Evolutionary conservation across 345 rosid genomes (phyloP).

Genomic region (Citrus cavaleriei): DNA sequence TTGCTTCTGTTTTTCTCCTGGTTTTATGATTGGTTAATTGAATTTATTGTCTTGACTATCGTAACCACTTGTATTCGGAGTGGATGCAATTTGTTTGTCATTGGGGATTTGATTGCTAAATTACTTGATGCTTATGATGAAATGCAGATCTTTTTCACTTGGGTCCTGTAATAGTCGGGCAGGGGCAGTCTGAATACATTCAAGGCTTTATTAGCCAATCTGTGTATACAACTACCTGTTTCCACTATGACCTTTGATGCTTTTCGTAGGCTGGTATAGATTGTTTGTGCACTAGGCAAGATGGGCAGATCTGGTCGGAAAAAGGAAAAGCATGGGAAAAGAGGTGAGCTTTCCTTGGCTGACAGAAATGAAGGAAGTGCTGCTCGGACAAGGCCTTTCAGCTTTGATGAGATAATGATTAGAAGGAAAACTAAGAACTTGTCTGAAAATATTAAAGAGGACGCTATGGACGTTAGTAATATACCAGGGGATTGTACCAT

Average conservation of each 20-base stretch:
- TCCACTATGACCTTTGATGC: not conserved
- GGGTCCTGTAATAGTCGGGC: not conserved
- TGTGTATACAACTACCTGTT: not conserved
- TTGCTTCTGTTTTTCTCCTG: not conserved
- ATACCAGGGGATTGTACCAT: constrained; percentile 14
- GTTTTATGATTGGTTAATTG: not conserved
- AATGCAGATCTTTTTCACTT: not conserved
- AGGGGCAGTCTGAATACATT: not conserved
- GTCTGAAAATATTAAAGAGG: constrained; percentile 35
- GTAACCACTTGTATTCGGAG: too few relatives aligned
- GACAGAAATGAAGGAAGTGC: constrained; percentile 51
- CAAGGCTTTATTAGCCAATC: not conserved
- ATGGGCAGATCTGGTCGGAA: constrained; percentile 53
- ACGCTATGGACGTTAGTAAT: constrained; percentile 20
- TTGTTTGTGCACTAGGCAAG: constrained; percentile 16
- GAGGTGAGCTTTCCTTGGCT: constrained; percentile 18
- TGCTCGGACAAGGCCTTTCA: constrained; percentile 87
- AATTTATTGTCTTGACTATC: not conserved
- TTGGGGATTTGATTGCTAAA: not conserved
- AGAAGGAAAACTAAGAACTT: constrained; percentile 56
- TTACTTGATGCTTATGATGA: not conserved
- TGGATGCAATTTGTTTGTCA: not conserved
- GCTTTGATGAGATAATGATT: constrained; percentile 71
- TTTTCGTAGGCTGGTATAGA: not conserved
- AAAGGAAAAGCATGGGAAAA: constrained; percentile 37